Evolutionary conservation across 192 early-diverging fungal genomes (phyloP), one percentile per base, ranked within the genome.

Genomic region (Coemansia sp.): DNA sequence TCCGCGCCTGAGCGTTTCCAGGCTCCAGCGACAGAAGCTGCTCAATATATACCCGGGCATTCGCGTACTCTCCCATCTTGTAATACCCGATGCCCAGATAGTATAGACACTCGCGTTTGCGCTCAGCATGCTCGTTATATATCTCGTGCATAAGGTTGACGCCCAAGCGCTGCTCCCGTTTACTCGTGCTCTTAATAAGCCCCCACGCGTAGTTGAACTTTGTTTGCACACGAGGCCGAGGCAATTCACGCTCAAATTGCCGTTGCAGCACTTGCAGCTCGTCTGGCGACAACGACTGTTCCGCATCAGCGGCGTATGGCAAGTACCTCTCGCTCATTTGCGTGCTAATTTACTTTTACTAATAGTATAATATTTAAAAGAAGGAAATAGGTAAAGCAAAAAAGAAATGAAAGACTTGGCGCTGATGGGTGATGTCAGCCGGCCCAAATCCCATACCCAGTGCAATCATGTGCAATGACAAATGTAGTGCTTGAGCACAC

Each of bases 131-230:
- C 41, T 94, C 90, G 27, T 85, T 77, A 73, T 94, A 93, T 48
- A 98, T 95, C 59, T 97, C 94, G 90, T 83, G 70, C 71, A 70
- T 67, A 17, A 96, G 80, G n/a, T 76, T 58, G 35, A 98, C 86
- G 16, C 94, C 96, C 22, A 84, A 67, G 48, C 89, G 83, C 60
- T 93, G 90, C 55, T 94, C 87, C 7, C 75, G 75, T 62, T 83
- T 85, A 35, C 68, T 74, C 61, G 71, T 83, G 68, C 87, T 88
- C 74, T 87, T 88, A 68, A 93, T 87, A 38, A 96, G 85, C 0
- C 90, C 93, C 93, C 95, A 98, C 1, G 96, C 93, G 68, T 92
- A 94, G 84, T 98, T 96, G 84, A 98, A 98, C 73, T 94, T 95
- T 55, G 92, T 94, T 80, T 98, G 96, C 22, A 88, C 82, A 71